Evolutionary conservation across 176 grass and related monocot genomes (phyloP).

Genomic region (Carex scoparia): DNA sequence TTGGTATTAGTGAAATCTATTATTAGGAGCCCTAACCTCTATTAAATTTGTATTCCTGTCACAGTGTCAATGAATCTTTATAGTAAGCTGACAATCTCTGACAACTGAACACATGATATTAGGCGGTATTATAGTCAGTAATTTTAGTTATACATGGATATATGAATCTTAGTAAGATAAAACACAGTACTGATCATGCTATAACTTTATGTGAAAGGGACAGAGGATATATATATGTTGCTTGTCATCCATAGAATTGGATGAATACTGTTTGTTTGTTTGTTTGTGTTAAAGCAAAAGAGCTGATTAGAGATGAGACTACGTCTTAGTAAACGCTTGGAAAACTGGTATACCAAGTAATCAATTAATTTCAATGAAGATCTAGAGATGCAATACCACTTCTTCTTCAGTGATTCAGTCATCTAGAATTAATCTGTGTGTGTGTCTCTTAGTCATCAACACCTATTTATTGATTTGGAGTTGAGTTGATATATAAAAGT

Average conservation of each 20-base stretch:
- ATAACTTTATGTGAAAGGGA: background rate
- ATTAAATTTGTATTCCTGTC: background rate
- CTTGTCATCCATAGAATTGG: slow-evolving; percentile 22
- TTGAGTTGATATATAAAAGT: background rate
- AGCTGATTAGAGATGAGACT: slow-evolving; percentile 24
- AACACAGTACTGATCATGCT: too few species aligned
- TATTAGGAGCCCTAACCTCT: background rate
- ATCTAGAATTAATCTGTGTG: slow-evolving; percentile 9
- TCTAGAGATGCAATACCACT: slow-evolving; percentile 1
- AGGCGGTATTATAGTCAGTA: background rate
- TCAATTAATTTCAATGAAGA: background rate
- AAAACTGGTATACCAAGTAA: slow-evolving; percentile 2
- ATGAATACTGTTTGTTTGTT: background rate
- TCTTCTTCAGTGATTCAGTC: background rate
- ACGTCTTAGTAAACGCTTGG: slow-evolving; percentile 16
- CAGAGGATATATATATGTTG: background rate
- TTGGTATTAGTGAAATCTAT: slow-evolving; percentile 5
- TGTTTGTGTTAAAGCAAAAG: background rate
- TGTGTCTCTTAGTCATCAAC: slow-evolving; percentile 8
- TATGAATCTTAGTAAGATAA: background rate
- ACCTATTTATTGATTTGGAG: background rate
- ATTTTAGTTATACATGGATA: background rate
- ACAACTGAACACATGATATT: background rate
- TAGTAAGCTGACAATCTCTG: background rate
- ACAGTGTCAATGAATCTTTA: background rate